Evolutionary conservation across 441 rosid species (phyloP), one percentile per base, ranked within the genome.

Genomic region (Gossypium lobatum): DNA sequence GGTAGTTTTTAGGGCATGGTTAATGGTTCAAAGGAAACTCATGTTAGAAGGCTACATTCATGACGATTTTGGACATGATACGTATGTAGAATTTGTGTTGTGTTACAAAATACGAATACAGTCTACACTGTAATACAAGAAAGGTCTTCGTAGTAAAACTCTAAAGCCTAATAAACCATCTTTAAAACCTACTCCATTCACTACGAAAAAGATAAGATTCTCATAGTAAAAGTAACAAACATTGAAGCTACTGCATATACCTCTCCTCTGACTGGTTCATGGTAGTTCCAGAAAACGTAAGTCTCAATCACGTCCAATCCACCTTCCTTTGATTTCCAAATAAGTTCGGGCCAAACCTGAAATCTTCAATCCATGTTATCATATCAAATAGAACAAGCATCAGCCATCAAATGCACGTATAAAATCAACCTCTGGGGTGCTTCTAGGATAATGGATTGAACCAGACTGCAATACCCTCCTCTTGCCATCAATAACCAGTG

Each of bases 281-380:
- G 94, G 66, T 85, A 82, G 81, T 89, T 89, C 92, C 90, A 89
- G 64, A 89, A 89, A 48, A 88, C 91, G 26, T 85, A 88, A 16
- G 90, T 83, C 82, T 89, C 91, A 1, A 89, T 86, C 76, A 89
- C 89, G 64, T 89, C 93, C 58, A 89, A 42, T 20, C 93, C 91
- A 0, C 91, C 91, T 73, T 87, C 90, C 86, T 85, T 87, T 2
- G 91, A 80, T 76, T 87, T 89, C 80, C 86, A 66, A 72, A 89
- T 86, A 73, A 89, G 80, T 48, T 86, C 89, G 0, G 90, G 88
- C 93, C 93, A 89, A 46, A 85, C 88, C 90, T 89, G 81, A 81
- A 80, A 70, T 13, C 20, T 71, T 63, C 16, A 18, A 34, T 73
- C 1, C 70, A 10, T 25, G 21, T 73, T 23, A 39, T 52, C 62